Conservation (phyloP, 148 eudicot species). For the Silene uniflora region DNA sequence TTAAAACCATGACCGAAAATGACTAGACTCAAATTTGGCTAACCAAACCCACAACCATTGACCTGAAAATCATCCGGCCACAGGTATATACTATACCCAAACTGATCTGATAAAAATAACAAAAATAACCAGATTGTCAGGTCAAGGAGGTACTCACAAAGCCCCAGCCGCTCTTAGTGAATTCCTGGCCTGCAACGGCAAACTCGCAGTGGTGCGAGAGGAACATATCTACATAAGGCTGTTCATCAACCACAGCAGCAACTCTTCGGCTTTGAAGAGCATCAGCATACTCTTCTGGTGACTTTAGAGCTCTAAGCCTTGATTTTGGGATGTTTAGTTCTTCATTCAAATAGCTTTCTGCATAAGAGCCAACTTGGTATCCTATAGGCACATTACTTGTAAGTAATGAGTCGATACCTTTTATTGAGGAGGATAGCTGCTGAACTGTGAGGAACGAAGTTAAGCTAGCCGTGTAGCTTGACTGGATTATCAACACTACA, state of each 20-base stretch:
- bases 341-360: conserved; percentile 55
- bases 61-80: too few species aligned
- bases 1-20: too few species aligned
- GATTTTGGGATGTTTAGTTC: conserved; percentile 65
- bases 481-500: conserved; percentile 72
- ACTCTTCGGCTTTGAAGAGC: conserved; percentile 66
- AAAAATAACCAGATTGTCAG: neutral
- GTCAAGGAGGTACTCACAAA: conserved; percentile 52
- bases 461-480: conserved; percentile 93
- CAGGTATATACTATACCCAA: too few species aligned
- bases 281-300: conserved; percentile 58
- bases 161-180: conserved; percentile 86
- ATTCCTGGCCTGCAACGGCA: conserved; percentile 61
- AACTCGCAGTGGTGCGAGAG: conserved; percentile 57
- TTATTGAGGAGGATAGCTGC: conserved; percentile 62
- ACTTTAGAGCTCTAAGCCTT: conserved; percentile 61
- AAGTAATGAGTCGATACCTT: conserved; percentile 68
- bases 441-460: conserved; percentile 83
- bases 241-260: conserved; percentile 89
- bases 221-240: conserved; percentile 65
- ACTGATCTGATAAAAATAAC: too few species aligned
- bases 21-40: too few species aligned
- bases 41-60: too few species aligned
- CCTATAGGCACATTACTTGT: conserved; percentile 53
- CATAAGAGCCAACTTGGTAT: conserved; percentile 80